A percentile compares a stretch with the other conserved stretches of the same genome.
phyloP scores from a whole-genome alignment of 140 eudicot genomes.

The Ambrosia hybrid region DNA sequence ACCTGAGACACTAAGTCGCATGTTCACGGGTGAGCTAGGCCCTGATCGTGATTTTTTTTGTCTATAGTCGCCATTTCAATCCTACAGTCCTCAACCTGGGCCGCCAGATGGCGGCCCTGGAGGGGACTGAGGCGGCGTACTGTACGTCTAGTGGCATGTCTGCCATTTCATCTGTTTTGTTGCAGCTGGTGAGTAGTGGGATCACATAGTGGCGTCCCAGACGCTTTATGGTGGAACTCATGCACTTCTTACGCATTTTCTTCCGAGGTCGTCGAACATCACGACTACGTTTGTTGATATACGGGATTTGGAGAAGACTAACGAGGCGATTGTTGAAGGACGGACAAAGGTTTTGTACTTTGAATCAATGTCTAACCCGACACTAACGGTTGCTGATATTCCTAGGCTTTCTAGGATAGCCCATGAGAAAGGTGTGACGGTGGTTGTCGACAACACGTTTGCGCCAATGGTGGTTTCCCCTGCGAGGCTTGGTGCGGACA shows the following conservation, averaged over 20 bases:
- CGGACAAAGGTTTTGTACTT: constrained; percentile 78
- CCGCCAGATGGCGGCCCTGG: constrained; percentile 94
- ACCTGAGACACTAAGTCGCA: constrained; percentile 77
- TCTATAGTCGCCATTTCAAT: constrained; percentile 74
- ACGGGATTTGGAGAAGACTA: constrained; percentile 49
- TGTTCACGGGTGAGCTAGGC: constrained; percentile 92
- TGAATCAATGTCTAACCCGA: constrained; percentile 86
- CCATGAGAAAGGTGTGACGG: constrained; percentile 73
- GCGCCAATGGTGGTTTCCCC: constrained; percentile 41
- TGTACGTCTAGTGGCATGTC: constrained; percentile 98
- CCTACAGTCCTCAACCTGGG: constrained; percentile 94
- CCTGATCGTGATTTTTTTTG: constrained; percentile 74
- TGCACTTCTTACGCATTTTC: neutral
- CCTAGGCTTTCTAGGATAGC: constrained; percentile 79
- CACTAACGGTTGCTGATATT: constrained; percentile 80
- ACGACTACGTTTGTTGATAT: constrained; percentile 80
- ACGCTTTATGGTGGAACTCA: too few species aligned
- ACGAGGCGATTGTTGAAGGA: constrained; percentile 64
- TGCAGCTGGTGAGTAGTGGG: constrained; percentile 77
- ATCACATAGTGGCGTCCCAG: too few species aligned
- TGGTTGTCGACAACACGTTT: constrained; percentile 53
- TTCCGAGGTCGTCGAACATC: constrained; percentile 73
- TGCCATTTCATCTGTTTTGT: constrained; percentile 69
- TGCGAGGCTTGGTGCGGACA: constrained; percentile 97
- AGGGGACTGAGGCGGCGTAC: constrained; percentile 97